Base-by-base conservation (phyloP, 352 stramenopile genomes). In the Phytophthora cajani region DNA sequence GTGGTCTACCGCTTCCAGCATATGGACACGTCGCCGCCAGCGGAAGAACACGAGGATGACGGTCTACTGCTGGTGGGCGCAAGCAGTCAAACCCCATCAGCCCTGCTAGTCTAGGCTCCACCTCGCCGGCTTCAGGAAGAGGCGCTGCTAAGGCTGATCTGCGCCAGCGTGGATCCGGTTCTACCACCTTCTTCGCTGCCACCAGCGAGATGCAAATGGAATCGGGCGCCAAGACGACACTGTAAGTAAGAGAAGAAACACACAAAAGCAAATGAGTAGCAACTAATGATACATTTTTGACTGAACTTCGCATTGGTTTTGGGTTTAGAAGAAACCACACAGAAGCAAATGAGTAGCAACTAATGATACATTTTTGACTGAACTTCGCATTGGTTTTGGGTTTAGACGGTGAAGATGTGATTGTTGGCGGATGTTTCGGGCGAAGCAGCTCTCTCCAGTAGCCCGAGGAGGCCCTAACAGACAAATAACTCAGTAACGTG, bases 1-100 rank as follows among this genome's bases (percentile, higher is more conserved):
- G 75, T 91, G 11, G 73, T 82, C 16, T 79, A 89, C 38, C 82
- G 83, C 12, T 75, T 78, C 38, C 71, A 80, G 10, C 74, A 79
- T 44, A 63, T 76, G 54, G 59, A 82, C 25, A 36, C 50, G 49
- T 63, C 60, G 1, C 49, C 58, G 32, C 50, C 60, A 32, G 50
- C 60, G 16, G 40, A 63, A 27, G 69, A 80, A 36, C 71, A 79
- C 9, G 72, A 76, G 50, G 52, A 74, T 23, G 77, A 72, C n/a
- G 80, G 68, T 1, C 67, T 91, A 16, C 58, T 90, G 17, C 57
- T 90, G 11, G 46, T 27, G 62, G 64, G 33, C 36, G 58, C 19
- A 71, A 74, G 51, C 16, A 19, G 21, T 54, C 27, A 5, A 64
- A 57, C 21, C 44, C 61, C 30, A 53, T 58, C 9, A 69, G 40